A percentile compares a stretch with the other conserved stretches of the same genome.
Evolutionary conservation across 2,329 filamentous ascomycete species (phyloP).

Genomic region (Fusarium proliferatum): DNA sequence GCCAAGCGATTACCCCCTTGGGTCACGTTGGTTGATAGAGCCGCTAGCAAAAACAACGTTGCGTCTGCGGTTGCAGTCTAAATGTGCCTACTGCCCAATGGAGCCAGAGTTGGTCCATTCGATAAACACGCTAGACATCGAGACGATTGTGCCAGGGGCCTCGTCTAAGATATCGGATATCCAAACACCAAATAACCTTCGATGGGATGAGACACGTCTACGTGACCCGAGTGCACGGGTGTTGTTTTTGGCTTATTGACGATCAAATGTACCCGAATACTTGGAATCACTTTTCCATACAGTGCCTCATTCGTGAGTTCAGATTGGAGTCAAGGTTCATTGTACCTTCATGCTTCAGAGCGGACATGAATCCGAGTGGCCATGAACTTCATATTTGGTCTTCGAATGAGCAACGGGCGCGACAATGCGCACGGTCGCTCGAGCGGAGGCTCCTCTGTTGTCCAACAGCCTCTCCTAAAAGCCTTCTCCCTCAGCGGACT

Average conservation of each 20-base stretch:
- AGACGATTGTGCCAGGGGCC: constrained; percentile 7
- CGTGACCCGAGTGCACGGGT: constrained; percentile 5
- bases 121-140: constrained; percentile 21
- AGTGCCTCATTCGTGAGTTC: constrained; percentile 12
- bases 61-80: constrained; percentile 30
- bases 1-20: constrained; percentile 18
- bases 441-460: constrained; percentile 15
- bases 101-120: constrained; percentile 2
- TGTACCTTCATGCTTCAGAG: constrained; percentile 1
- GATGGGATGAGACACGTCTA: constrained; percentile 7
- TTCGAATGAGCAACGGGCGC: constrained; percentile 22
- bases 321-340: constrained; percentile 25
- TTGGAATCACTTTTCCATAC: constrained; percentile 12
- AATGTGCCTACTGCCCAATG: constrained; percentile 6
- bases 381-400: constrained; percentile 5
- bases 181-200: constrained; percentile 1
- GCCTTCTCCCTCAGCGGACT: background rate
- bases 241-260: constrained; percentile 4
- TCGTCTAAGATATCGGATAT: constrained; percentile 4
- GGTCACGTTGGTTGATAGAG: constrained; percentile 14
- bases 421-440: constrained; percentile 21
- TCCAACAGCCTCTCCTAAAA: constrained; percentile 16
- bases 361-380: constrained; percentile 23
- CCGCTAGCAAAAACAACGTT: constrained; percentile 37
- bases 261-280: constrained; percentile 24